Conservation (phyloP, 805 yeast genomes). For the Metschnikowia borealis region DNA sequence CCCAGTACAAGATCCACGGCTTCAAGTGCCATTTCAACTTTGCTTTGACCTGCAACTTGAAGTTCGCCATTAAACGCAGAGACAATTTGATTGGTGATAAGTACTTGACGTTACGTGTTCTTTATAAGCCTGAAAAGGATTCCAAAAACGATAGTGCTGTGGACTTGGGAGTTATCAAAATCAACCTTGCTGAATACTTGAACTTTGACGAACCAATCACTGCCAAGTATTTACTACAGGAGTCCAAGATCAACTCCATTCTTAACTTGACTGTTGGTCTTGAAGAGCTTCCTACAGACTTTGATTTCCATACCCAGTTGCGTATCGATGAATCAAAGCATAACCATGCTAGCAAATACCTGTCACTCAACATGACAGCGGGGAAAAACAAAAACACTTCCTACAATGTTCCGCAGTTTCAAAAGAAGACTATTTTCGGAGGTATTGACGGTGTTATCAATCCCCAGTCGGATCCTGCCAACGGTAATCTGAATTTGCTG, state of each 20-base stretch:
- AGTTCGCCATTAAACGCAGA: conserved; percentile 37
- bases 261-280: conserved; percentile 56
- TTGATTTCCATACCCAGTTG: conserved; percentile 41
- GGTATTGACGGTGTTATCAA: conserved; percentile 45
- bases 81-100: conserved; percentile 41
- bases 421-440: conserved; percentile 43
- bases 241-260: conserved; percentile 83
- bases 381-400: conserved; percentile 19
- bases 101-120: conserved; percentile 35
- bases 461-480: conserved; percentile 5
- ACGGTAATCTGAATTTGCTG: not conserved
- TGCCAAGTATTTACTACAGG: conserved; percentile 64
- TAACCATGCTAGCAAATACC: conserved; percentile 1
- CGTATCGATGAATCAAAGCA: conserved; percentile 28
- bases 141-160: conserved; percentile 24
- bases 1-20: conserved; percentile 31
- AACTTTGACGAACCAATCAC: conserved; percentile 48
- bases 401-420: conserved; percentile 38
- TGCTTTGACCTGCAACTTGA: conserved; percentile 33
- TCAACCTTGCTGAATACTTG: conserved; percentile 72
- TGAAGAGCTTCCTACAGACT: conserved; percentile 36
- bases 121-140: conserved; percentile 30
- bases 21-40: conserved; percentile 39
- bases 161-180: conserved; percentile 58
- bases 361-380: conserved; percentile 5